Evolutionary conservation across 1,139 yeast genomes (phyloP), one percentile per base, ranked within the genome.

Genomic region (Arxiozyma slooffiae): DNA sequence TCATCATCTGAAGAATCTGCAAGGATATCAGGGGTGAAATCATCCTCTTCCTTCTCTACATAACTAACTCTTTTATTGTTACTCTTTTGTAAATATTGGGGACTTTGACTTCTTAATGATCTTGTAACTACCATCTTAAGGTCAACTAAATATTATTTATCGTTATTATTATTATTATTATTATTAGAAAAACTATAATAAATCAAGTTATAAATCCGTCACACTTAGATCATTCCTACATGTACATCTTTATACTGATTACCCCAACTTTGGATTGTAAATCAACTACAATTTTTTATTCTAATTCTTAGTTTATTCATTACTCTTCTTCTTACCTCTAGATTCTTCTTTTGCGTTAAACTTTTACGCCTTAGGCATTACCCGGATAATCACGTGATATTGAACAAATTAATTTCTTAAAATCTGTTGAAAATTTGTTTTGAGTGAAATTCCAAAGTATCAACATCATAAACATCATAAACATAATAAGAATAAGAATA

Each of bases 41-140:
- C 64, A 40, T 55, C 44, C 46, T 63, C 66, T 18, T 60, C 57
- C 48, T 58, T 60, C 48, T 63, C 67, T 24, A 46, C 52, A 46
- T 63, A 63, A 41, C 50, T 44, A n/a, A 54, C 47, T 9, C 7
- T 36, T 8, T 38, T 42, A 34, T 39, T 40, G 4, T 21, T 21
- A 20, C n/a, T 24, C n/a, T n/a, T 37, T 37, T 38, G 22, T 9
- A 24, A 16, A 18, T 17, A 20, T 20, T 24, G 42, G 16, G 41
- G 20, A 26, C 42, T 38, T 41, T 38, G 36, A 16, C 42, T 45
- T 38, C 47, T 45, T 18, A 18, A 23, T 30, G 22, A 44, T 16
- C 47, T 24, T 17, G 24, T 38, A 24, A 38, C 39, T 11, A 26
- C 41, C 47, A 38, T 38, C 14, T 5, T 30, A 4, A 30, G 14